Base-by-base conservation (phyloP, 2,329 filamentous ascomycete genomes). In the Colletotrichum viniferum region DNA sequence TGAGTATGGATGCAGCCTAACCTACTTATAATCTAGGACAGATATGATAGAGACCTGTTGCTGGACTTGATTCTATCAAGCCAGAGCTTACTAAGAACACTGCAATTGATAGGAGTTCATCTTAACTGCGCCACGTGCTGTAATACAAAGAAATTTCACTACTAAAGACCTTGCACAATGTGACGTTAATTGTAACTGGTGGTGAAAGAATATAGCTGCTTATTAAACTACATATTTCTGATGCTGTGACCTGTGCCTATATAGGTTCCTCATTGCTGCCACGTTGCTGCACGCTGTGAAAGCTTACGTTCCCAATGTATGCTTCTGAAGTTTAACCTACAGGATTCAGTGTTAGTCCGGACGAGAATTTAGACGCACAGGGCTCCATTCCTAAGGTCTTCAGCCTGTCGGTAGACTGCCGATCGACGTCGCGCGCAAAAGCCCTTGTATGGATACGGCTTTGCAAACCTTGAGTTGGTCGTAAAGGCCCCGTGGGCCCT, bases 131-230 rank as follows among this genome's bases (percentile, higher is more conserved):
- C 38, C 32, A 68, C 30, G 55, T 68, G 28, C 36, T 24, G 30
- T 38, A 68, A 63, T 73, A 58, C 65, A 63, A 63, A 69, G 64
- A 63, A 64, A 73, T 28, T 69, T 16, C 56, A 64, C 26, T 62
- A 4, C 10, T 24, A 16, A 32, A 14, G 24, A 69, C 65, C 38
- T 21, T 36, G 70, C 24, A 13, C 14, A 26, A 32, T 56, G 26
- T 36, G 7, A 12, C 24, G 52, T 24, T 3, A 32, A 32, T 32
- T 32, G 30, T 32, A 32, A 32, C 30, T 32, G 3, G 30, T 32
- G 9, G 30, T 9, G 30, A 32, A 32, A 32, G 30, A 32, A 10
- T 32, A 32, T 9, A 9, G 30, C 30, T 32, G 30, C 30, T 32
- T 32, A 32, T 4, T 32, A 32, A 32, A 32, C 9, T 32, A 10